These are phyloP conservation scores for Amniculicola lignicola DNA, from an alignment of 495 filamentous ascomycete species.

Conservation along the genomic window DNA sequence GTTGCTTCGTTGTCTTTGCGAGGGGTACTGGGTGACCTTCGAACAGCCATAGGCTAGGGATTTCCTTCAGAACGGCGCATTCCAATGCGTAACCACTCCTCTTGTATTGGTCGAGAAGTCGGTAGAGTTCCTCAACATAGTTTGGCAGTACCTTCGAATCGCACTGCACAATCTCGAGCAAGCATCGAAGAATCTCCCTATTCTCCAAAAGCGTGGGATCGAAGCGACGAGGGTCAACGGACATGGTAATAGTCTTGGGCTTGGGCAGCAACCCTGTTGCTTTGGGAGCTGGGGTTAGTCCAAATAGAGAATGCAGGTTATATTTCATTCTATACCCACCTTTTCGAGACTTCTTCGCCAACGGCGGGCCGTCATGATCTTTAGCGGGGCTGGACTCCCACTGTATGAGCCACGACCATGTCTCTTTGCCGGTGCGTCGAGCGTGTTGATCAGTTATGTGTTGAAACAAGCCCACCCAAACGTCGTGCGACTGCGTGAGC, in stretches of 20 bases:
- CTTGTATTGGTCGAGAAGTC: constrained; percentile 12
- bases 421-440: not conserved
- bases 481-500: not conserved
- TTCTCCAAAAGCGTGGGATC: constrained; percentile 7
- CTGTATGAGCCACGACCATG: constrained; percentile 22
- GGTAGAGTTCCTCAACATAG: constrained; percentile 25
- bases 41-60: constrained; percentile 23
- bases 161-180: constrained; percentile 22
- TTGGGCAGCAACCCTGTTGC: not conserved
- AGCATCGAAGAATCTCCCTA: constrained; percentile 6
- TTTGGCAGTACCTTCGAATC: constrained; percentile 6
- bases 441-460: constrained; percentile 8
- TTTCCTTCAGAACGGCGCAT: constrained; percentile 12
- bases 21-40: constrained; percentile 11
- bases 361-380: not conserved
- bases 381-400: constrained; percentile 8
- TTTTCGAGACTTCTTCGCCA: constrained; percentile 1
- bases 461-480: constrained; percentile 13
- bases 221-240: constrained; percentile 1
- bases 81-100: constrained; percentile 9
- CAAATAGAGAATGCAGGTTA: not conserved
- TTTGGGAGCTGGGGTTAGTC: not conserved
- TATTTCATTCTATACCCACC: too few species aligned
- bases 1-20: not conserved
- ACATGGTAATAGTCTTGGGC: not conserved